Percentiles rank a stretch among this genome's conserved stretches.
These are phyloP conservation scores for Debaryomyces sp. DNA, from an alignment of 1,139 yeast species.

Conservation along the genomic window DNA sequence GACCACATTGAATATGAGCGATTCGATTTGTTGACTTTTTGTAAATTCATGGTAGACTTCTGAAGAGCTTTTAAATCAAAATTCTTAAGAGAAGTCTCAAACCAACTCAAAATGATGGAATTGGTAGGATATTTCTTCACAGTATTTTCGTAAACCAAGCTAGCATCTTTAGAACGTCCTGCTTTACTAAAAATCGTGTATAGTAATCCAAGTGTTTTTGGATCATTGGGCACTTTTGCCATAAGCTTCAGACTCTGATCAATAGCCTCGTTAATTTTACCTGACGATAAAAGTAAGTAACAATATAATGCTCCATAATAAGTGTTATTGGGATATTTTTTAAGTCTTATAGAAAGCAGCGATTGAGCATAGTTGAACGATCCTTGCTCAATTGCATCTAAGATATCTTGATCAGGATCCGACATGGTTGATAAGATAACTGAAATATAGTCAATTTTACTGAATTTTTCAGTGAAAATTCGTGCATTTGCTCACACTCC, in stretches of 20 bases:
- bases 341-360: conserved; percentile 51
- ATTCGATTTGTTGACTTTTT: conserved; percentile 28
- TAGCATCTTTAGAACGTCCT: conserved; percentile 40
- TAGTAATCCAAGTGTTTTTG: conserved; percentile 52
- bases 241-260: conserved; percentile 44
- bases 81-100: conserved; percentile 38
- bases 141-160: conserved; percentile 55
- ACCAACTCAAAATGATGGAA: conserved; percentile 51
- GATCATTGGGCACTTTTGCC: conserved; percentile 55
- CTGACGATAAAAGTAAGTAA: conserved; percentile 43
- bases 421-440: conserved; percentile 18
- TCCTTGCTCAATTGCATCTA: conserved; percentile 55
- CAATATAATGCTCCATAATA: conserved; percentile 56
- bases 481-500: background rate
- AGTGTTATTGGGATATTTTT: conserved; percentile 57
- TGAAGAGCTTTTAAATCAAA: conserved; percentile 47
- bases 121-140: conserved; percentile 55
- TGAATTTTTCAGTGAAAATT: conserved; percentile 1
- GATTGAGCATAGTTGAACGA: conserved; percentile 56
- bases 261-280: conserved; percentile 48
- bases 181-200: conserved; percentile 37
- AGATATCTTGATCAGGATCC: conserved; percentile 28
- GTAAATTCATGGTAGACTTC: conserved; percentile 47
- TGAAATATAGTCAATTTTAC: background rate
- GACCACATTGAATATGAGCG: conserved; percentile 50